A percentile compares a stretch with the other conserved stretches of the same genome.
These are phyloP conservation scores for Dysphania ambrosioides DNA, from an alignment of 148 eudicot species.

Conservation along the genomic window DNA sequence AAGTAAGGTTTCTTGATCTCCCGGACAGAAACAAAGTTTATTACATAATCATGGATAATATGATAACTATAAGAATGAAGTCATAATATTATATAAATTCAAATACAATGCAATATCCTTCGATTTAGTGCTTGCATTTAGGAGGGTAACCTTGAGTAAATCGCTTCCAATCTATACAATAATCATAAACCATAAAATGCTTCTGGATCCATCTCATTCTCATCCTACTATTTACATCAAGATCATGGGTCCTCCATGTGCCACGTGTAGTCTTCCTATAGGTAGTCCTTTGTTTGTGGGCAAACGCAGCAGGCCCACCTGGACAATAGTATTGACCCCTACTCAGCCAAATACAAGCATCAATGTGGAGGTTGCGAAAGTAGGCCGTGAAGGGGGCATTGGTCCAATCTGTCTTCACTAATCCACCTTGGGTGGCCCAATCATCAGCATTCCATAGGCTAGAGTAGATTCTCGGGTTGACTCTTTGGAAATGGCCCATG, in stretches of 20 bases:
- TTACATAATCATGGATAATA: too few relatives aligned
- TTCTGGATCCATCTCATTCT: constrained; percentile 39
- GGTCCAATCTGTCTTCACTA: constrained; percentile 42
- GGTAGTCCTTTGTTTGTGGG: background rate
- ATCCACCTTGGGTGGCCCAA: constrained; percentile 48
- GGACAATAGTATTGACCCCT: background rate
- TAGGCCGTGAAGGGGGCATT: constrained; percentile 38
- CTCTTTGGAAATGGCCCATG: constrained; percentile 40
- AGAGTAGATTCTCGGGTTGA: constrained; percentile 45
- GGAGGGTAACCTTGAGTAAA: constrained; percentile 40
- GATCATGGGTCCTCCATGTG: constrained; percentile 34
- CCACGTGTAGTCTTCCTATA: background rate
- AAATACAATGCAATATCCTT: too few relatives aligned
- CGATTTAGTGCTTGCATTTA: constrained; percentile 27
- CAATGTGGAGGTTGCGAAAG: constrained; percentile 32
- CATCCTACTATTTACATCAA: constrained; percentile 25
- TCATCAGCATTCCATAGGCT: constrained; percentile 51
- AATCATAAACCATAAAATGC: constrained; percentile 41
- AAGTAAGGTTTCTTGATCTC: too few relatives aligned
- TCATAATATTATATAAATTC: too few relatives aligned
- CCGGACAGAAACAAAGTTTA: too few relatives aligned
- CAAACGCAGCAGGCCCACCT: background rate
- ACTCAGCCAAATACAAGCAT: constrained; percentile 25
- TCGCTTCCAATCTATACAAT: constrained; percentile 36
- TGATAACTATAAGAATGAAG: too few relatives aligned